Base-by-base conservation (phyloP, 140 eudicot genomes). In the Cichorium intybus region DNA sequence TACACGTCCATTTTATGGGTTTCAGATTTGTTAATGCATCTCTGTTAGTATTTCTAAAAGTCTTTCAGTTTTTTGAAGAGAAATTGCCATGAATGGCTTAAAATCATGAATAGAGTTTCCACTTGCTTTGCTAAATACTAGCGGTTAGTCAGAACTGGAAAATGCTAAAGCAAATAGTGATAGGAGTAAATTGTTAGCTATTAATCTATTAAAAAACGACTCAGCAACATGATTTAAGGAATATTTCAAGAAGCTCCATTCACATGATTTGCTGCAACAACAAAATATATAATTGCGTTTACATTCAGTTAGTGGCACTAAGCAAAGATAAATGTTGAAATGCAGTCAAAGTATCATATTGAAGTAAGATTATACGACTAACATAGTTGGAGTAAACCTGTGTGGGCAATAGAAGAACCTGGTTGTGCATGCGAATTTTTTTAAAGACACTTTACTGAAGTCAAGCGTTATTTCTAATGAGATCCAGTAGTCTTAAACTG, bases 131-230 rank as follows among this genome's bases (percentile, higher is more conserved):
- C 59, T 28, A 48, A 64, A 24, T 27, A 46, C 55, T 11, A 41
- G 35, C 17, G 8, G 8, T 64, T 17, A 6, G 46, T 46, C 1
- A 48, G 46, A 46, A 47, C 45, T 33, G 33, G 24, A 47, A 45
- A 47, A 28, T 22, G 58, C 31, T 27, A 46, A 64, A 46, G 37
- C 31, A 29, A 21, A 64, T 64, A 27, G 7, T 12, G 43, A 26
- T 46, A 27, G 22, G 27, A 64, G 45, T 28, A 64, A 52, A 27
- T 2, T 21, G 46, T 53, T 64, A 64, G 48, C 70, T 29, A 48
- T 33, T 3, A 18, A 53, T n/a, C 15, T 64, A 64, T 28, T 11
- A 8, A 12, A 62, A 48, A 6, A 64, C 7, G 29, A 64, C 29
- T 31, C 7, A 20, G 18, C 14, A 53, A 18, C 59, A 48, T 29